Base-by-base conservation (phyloP, 23 red algal genomes). In the Gracilariopsis chorda region DNA sequence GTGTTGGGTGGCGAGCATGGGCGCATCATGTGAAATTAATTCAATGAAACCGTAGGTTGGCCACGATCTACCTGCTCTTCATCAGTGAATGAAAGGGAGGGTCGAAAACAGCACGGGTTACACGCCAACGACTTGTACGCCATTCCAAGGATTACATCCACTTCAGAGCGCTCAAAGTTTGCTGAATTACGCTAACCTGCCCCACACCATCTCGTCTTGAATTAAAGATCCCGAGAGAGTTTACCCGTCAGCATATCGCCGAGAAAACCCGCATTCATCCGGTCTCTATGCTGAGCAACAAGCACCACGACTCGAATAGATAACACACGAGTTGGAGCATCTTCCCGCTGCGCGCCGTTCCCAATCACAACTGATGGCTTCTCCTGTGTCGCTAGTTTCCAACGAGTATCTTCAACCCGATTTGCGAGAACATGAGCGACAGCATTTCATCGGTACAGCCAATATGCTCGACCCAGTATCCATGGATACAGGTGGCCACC, bases 81-180 rank as follows among this genome's bases (percentile, higher is more conserved):
- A 98, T 91, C 58, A 96, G 69, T 56, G 90, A 51, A 76, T 98
- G 93, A 84, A 98, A 98, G 17, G 91, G 79, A 4, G 96, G 96
- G 53, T 91, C 86, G n/a, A 30, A 98, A 90, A 51, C 96, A 98
- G 30, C 86, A 84, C 56, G 96, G 96, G 65, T 95, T 98, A 55
- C 96, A 98, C 55, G 96, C 93, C 48, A 98, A 77, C 53, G 79
- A 35, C 71, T 88, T 89, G 49, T 88, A 95, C 28, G 96, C 96
- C 81, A 98, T 92, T 14, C 96, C 96, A 42, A 95, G 62, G 59
- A 98, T 98, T 19, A 93, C 96, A 79, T 96, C 94, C 59, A 98
- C 93, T 57, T 95, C 70, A 29, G 77, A 70, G 7, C 93, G 78
- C 81, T 95, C 93, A 91, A 95, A 95, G 48, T 95, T 86, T 46